Base-by-base conservation (phyloP, 371 early-diverging fungal genomes). In the Mucor ambiguus region DNA sequence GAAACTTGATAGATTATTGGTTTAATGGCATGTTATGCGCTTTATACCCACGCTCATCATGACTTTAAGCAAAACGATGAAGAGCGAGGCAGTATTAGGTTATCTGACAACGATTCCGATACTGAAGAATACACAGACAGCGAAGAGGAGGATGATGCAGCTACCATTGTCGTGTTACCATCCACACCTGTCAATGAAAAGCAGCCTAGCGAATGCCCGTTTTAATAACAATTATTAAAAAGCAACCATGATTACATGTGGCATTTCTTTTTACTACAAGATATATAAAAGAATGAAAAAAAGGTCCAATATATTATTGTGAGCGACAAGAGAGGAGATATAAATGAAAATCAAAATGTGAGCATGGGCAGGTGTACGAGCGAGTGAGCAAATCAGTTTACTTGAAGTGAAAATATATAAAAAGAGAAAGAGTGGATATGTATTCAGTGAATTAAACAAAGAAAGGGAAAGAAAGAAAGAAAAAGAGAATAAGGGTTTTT, bases 11-110 rank as follows among this genome's bases (percentile, higher is more conserved):
- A 62, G 63, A 26, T 52, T 14, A 62, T 62, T 28, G 63, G 63
- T 2, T 54, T 62, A 22, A 26, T 62, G 18, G 63, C 63, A 20
- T 62, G 54, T 3, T 62, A 62, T 54, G 41, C 38, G 8, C 63
- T 62, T 38, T 62, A 62, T 54, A 38, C 41, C 18, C 55, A 62
- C 16, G 18, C 28, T 37, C 52, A 33, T 35, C n/a, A 62, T 12
- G 56, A 56, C 2, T 56, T 28, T 4, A 28, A 52, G 16, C 52
- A 52, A 26, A 52, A 24, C 3, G 52, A 52, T 52, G 26, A 52
- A 52, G 52, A 52, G 16, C 24, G 28, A 52, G 52, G 52, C 6
- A 6, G 12, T 52, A 52, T 52, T 28, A 28, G 28, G 16, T 8
- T 52, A 26, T 28, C 52, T 16, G 52, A 8, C 3, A 3, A 12